Evolutionary conservation across 2,329 filamentous ascomycete genomes (phyloP), one percentile per base, ranked within the genome.

Genomic region (Fusarium nematophilum): DNA sequence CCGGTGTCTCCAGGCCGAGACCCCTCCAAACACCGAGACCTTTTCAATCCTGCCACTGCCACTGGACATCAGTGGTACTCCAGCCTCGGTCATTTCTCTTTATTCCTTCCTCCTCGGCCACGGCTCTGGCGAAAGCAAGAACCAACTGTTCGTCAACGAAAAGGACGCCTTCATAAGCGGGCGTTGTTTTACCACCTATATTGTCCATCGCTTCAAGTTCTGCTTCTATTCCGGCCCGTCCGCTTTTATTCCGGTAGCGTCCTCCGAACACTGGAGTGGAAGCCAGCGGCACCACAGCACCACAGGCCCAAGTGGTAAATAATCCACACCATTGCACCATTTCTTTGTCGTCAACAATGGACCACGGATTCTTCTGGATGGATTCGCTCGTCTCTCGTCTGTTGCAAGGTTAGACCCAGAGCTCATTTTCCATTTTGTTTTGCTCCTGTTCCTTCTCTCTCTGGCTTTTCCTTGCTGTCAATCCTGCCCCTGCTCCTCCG

Each of bases 371-470:
- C 47, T 57, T 63, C 23, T 59, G 64, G 44, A 61, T 70, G 64
- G 64, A 66, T 45, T 60, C 60, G 18, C 30, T 62, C 17, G 53
- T 70, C 49, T 50, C 61, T 34, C 60, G 59, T 40, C 34, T 66
- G 40, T 29, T 68, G 43, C 67, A 67, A 68, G 67, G 67, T 70
- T 70, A 70, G 67, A 67, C n/a, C n/a, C n/a, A n/a, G n/a, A n/a
- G n/a, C n/a, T n/a, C 34, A 34, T 13, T 45, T 15, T 34, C 31
- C 47, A 31, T 31, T 26, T 34, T 40, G 25, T 38, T 25, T 33
- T 34, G 37, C 23, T 50, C 31, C 27, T 15, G 9, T 37, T 34
- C 33, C 37, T 21, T 31, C 43, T 33, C 31, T 43, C 17, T n/a
- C 43, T 48, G 26, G 7, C 30, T 50, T n/a, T n/a, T n/a, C n/a